These are phyloP conservation scores for Cytospora piceae DNA, from an alignment of 2,329 filamentous ascomycete genomes.

Conservation along the genomic window DNA sequence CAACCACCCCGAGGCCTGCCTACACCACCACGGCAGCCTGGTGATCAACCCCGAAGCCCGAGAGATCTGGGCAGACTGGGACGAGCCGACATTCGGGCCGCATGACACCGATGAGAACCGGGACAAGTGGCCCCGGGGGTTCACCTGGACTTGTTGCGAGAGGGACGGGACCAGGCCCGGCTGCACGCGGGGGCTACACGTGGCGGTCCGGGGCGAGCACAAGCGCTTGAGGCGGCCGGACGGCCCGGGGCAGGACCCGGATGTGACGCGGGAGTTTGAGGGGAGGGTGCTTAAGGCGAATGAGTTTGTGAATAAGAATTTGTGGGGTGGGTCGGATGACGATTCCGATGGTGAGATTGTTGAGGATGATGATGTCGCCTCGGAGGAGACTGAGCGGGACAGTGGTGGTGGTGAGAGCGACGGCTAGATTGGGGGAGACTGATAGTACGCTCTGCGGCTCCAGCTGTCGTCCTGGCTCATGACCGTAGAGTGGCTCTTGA, in stretches of 20 bases:
- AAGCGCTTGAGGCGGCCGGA: constrained; percentile 9
- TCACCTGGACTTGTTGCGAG: constrained; percentile 25
- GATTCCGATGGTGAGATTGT: neutral
- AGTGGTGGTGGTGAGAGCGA: constrained; percentile 11
- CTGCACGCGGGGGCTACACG: constrained; percentile 21
- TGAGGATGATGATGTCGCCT: neutral
- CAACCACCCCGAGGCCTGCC: constrained; percentile 23
- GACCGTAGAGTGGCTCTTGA: neutral
- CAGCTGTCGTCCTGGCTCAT: neutral
- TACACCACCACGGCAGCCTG: constrained; percentile 20
- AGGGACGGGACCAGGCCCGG: constrained; percentile 16
- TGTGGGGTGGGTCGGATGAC: neutral
- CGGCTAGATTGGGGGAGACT: neutral
- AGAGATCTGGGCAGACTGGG: constrained; percentile 13
- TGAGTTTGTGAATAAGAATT: constrained; percentile 26
- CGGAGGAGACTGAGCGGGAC: constrained; percentile 15
- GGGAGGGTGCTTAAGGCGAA: constrained; percentile 23
- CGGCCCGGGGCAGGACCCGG: constrained; percentile 1
- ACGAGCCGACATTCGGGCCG: neutral
- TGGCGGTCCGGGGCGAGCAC: constrained; percentile 18
- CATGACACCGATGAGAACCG: constrained; percentile 11
- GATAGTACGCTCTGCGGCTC: neutral
- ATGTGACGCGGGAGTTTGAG: constrained; percentile 19
- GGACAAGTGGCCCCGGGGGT: constrained; percentile 19
- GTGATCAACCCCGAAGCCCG: neutral